phyloP scores from a whole-genome alignment of 805 yeast species.

The Sungouiozyma intestinalis region DNA sequence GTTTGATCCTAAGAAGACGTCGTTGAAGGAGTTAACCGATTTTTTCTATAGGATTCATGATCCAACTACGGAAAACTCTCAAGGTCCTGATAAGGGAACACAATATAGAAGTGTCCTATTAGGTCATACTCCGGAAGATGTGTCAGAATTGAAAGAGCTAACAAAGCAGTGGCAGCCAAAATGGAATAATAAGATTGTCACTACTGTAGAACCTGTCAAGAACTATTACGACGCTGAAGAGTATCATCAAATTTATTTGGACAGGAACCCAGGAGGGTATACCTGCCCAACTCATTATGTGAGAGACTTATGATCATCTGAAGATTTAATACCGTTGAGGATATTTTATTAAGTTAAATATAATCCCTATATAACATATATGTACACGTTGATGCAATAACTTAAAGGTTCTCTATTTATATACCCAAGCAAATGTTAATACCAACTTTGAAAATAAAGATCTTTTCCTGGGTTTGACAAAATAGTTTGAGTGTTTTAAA shows the following conservation, averaged over 20 bases:
- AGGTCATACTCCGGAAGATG: slow-evolving; percentile 41
- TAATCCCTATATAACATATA: not conserved
- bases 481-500: no score
- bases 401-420: not conserved
- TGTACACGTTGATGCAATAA: not conserved
- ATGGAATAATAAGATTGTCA: slow-evolving; percentile 61
- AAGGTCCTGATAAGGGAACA: slow-evolving; percentile 83
- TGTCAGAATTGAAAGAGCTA: slow-evolving; percentile 35
- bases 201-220: slow-evolving; percentile 56
- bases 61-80: slow-evolving; percentile 74
- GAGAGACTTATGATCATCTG: slow-evolving; percentile 35
- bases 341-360: slow-evolving; percentile 4
- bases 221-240: slow-evolving; percentile 91
- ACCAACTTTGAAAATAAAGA: not conserved
- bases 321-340: slow-evolving; percentile 8
- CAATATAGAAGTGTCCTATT: slow-evolving; percentile 85
- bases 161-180: slow-evolving; percentile 51
- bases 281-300: slow-evolving; percentile 84
- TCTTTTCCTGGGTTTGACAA: not conserved
- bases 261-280: slow-evolving; percentile 75
- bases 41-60: slow-evolving; percentile 91
- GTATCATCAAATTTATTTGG: slow-evolving; percentile 78
- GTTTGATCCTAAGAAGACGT: slow-evolving; percentile 59
- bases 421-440: not conserved
- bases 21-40: slow-evolving; percentile 54